phyloP scores from a whole-genome alignment of 2,329 filamentous ascomycete species.

The Microcyclospora tardicrescens region DNA sequence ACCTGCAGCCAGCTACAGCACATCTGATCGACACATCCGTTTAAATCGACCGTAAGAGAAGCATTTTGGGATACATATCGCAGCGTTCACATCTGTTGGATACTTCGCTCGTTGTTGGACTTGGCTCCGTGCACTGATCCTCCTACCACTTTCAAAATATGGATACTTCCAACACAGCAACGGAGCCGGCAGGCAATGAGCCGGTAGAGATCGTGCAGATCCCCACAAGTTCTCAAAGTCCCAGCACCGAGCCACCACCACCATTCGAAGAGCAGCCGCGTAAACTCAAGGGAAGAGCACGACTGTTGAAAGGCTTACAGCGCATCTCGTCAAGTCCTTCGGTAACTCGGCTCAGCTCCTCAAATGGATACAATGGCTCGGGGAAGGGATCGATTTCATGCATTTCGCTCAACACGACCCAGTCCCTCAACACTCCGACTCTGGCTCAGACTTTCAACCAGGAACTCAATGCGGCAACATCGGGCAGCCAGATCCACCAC shows the following conservation, averaged over 20 bases:
- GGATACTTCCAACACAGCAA: no score
- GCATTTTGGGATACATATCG: no score
- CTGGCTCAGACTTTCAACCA: slow-evolving; percentile 42
- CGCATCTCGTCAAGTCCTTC: slow-evolving; percentile 73
- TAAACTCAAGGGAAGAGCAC: slow-evolving; percentile 56
- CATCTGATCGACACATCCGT: no score
- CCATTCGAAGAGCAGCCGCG: slow-evolving; percentile 25
- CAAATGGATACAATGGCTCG: slow-evolving; percentile 51
- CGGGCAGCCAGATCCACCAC: slow-evolving; percentile 33
- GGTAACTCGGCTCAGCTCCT: slow-evolving; percentile 50
- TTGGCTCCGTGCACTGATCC: no score
- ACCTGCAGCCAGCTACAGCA: no score
- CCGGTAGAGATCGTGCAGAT: no score
- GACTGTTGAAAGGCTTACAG: slow-evolving; percentile 60
- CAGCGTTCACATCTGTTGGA: no score
- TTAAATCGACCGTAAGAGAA: no score
- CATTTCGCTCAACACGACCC: slow-evolving; percentile 44
- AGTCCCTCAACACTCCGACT: slow-evolving; percentile 39
- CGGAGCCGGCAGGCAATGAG: no score
- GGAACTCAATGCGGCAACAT: slow-evolving; percentile 45
- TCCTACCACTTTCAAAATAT: no score
- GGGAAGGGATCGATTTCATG: slow-evolving; percentile 53
- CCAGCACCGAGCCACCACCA: slow-evolving; percentile 1
- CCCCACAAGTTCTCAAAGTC: neutral
- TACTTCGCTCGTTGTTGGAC: no score